A percentile compares a stretch with the other conserved stretches of the same genome.
These are phyloP conservation scores for Spizellomyces punctatus DNA, from an alignment of 192 early-diverging fungal genomes.

Conservation along the genomic window DNA sequence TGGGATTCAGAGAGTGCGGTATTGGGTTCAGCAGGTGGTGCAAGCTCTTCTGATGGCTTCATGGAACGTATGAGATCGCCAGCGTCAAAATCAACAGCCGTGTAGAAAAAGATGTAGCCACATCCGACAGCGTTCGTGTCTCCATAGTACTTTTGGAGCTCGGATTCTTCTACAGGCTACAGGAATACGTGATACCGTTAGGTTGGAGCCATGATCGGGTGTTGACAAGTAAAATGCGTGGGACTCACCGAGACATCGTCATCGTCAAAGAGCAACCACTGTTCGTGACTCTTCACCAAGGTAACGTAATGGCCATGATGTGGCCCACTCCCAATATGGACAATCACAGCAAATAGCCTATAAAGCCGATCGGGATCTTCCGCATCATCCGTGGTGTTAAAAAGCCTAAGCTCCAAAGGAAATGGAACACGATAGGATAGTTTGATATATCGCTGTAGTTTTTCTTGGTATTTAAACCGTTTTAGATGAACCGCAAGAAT, in stretches of 20 bases:
- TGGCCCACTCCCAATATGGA: constrained; percentile 95
- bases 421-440: constrained; percentile 94
- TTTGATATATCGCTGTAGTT: constrained; percentile 88
- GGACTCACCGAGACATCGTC: constrained; percentile 81
- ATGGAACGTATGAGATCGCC: constrained; percentile 23
- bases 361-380: constrained; percentile 86
- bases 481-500: constrained; percentile 95
- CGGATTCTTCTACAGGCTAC: constrained; percentile 47
- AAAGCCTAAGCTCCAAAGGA: constrained; percentile 89
- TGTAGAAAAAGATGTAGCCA: constrained; percentile 58
- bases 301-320: constrained; percentile 97
- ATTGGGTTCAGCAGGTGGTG: constrained; percentile 1
- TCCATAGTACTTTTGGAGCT: constrained; percentile 54
- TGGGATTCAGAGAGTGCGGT: neutral
- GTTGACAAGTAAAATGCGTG: neutral
- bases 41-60: constrained; percentile 11
- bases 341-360: constrained; percentile 84
- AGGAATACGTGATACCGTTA: neutral
- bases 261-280: constrained; percentile 97
- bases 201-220: too few relatives aligned
- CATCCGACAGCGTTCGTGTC: constrained; percentile 46
- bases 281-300: constrained; percentile 81
- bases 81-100: constrained; percentile 35
- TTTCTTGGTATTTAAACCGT: constrained; percentile 97
- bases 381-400: constrained; percentile 87